Conservation (phyloP, 257 asterid genomes). For the Nicotiana sylvestris region DNA sequence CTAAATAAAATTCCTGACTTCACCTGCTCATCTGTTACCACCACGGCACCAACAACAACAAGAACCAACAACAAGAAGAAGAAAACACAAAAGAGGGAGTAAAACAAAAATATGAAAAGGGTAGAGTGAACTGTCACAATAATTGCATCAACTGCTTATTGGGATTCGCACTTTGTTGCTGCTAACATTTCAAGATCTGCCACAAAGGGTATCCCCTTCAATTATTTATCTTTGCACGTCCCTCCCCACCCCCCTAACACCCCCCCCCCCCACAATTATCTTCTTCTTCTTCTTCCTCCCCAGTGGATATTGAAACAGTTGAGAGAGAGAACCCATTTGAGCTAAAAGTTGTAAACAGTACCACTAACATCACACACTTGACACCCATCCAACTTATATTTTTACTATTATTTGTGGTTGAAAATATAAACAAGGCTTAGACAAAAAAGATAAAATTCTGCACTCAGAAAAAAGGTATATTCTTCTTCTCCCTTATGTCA, state of each 20-base stretch:
- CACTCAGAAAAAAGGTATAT: conserved; percentile 8
- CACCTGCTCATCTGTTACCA: too few relatives aligned
- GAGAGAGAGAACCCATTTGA: neutral
- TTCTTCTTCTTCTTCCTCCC: neutral
- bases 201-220: neutral
- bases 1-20: too few relatives aligned
- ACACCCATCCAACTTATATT: neutral
- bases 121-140: conserved; percentile 11
- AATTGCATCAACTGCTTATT: conserved; percentile 12
- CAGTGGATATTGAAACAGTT: neutral
- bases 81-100: neutral
- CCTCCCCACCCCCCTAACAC: neutral
- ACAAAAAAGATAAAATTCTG: neutral
- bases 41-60: neutral
- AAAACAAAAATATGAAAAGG: neutral
- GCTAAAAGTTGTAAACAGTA: neutral
- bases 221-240: neutral
- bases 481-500: neutral
- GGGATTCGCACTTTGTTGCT: conserved; percentile 11
- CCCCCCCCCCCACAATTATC: too few relatives aligned
- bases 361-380: neutral
- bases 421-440: neutral
- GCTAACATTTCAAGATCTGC: conserved; percentile 6
- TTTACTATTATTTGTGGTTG: neutral
- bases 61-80: neutral